Percentiles rank a stretch among this genome's conserved stretches.
Conservation (phyloP, 208 protist genomes). For the Strigomonas culicis region DNA sequence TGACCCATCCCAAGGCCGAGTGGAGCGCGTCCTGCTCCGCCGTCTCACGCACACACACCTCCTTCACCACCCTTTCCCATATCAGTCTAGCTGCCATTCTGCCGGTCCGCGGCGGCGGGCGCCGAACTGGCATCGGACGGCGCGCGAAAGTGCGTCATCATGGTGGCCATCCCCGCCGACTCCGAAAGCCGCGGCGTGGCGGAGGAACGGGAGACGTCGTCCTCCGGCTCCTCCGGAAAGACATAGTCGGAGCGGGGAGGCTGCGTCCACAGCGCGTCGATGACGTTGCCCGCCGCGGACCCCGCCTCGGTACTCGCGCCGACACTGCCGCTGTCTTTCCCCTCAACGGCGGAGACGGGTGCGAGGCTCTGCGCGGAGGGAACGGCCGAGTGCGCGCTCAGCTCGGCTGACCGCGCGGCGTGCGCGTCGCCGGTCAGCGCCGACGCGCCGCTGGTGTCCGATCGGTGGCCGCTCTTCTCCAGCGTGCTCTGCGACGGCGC, state of each 20-base stretch:
- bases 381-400: neutral
- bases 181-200: neutral
- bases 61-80: too few species aligned
- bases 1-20: too few species aligned
- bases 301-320: neutral
- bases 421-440: neutral
- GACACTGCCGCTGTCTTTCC: neutral
- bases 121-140: neutral
- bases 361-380: neutral
- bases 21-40: too few species aligned
- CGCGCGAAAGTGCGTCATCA: too few species aligned
- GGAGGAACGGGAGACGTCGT: neutral
- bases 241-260: neutral
- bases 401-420: neutral
- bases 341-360: neutral
- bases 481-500: neutral
- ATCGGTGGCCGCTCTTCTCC: neutral
- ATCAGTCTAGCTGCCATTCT: too few species aligned
- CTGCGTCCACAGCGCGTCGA: neutral
- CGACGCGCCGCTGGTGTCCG: neutral
- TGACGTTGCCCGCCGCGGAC: neutral
- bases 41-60: too few species aligned
- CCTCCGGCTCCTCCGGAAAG: constrained; percentile 5
- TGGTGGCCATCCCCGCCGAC: too few species aligned
- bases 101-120: too few species aligned